A percentile compares a stretch with the other conserved stretches of the same genome.
Conservation (phyloP, 2,329 filamentous ascomycete genomes). For the Parascedosporium putredinis region DNA sequence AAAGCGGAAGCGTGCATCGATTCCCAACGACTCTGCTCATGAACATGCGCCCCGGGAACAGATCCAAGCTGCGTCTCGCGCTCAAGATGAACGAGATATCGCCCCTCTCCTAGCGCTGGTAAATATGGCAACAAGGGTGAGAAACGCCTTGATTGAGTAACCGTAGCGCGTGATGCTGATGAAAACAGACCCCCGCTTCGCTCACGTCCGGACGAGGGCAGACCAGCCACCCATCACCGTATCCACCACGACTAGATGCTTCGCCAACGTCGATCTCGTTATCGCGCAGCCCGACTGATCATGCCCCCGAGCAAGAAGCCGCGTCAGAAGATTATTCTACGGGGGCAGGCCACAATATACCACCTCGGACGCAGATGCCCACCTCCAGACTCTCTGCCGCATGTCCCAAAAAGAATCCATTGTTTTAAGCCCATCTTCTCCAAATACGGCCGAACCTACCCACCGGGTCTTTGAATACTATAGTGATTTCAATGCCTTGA, state of each 20-base stretch:
- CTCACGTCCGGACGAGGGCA: neutral
- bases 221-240: neutral
- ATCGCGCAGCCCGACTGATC: neutral
- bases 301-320: neutral
- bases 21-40: neutral
- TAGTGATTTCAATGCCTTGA: constrained; percentile 7
- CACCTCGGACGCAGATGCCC: neutral
- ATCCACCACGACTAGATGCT: neutral
- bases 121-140: neutral
- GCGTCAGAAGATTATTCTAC: neutral
- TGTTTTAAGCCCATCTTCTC: neutral
- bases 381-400: constrained; percentile 1
- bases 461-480: constrained; percentile 3
- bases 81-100: neutral
- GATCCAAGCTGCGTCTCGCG: neutral
- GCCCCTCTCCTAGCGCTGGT: neutral
- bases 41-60: neutral
- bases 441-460: neutral
- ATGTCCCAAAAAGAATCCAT: neutral
- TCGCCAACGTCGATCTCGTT: neutral
- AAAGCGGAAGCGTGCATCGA: neutral
- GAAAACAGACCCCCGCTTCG: neutral
- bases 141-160: neutral
- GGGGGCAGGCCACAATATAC: neutral
- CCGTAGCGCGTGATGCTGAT: neutral